These are phyloP conservation scores for Beauveria sp. DNA, from an alignment of 2,329 filamentous ascomycete genomes.

Conservation along the genomic window DNA sequence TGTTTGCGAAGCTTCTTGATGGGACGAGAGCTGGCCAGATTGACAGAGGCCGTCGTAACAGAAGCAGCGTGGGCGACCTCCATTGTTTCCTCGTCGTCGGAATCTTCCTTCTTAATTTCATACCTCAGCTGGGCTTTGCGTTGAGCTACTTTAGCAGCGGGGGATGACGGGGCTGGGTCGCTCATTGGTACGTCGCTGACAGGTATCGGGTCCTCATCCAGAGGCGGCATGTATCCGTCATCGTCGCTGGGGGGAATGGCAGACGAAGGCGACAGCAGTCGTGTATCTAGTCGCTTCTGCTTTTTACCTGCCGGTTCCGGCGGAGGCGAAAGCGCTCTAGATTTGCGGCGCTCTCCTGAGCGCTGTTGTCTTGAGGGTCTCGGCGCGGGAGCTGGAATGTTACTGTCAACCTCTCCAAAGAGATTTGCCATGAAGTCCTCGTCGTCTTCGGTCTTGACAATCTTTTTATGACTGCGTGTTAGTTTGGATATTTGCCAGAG, in stretches of 20 bases:
- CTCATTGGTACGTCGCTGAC: conserved; percentile 62
- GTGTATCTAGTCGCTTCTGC: conserved; percentile 44
- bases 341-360: conserved; percentile 69
- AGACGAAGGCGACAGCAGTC: conserved; percentile 38
- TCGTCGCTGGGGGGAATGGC: conserved; percentile 40
- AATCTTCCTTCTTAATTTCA: conserved; percentile 55
- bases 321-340: conserved; percentile 71
- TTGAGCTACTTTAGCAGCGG: conserved; percentile 68
- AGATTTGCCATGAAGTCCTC: conserved; percentile 79
- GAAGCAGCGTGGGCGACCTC: conserved; percentile 74
- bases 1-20: conserved; percentile 67
- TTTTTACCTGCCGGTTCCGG: conserved; percentile 49
- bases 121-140: conserved; percentile 53
- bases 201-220: conserved; percentile 52
- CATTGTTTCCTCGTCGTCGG: conserved; percentile 77
- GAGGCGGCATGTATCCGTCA: conserved; percentile 45
- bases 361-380: conserved; percentile 57
- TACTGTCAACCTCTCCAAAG: conserved; percentile 80
- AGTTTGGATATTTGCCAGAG: conserved; percentile 5
- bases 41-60: conserved; percentile 64
- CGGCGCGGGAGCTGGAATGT: conserved; percentile 48
- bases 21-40: conserved; percentile 68
- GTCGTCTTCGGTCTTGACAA: conserved; percentile 75
- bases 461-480: conserved; percentile 34
- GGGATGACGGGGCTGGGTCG: conserved; percentile 80